These are phyloP conservation scores for Botryotinia calthae DNA, from an alignment of 2,329 filamentous ascomycete species.

Conservation along the genomic window DNA sequence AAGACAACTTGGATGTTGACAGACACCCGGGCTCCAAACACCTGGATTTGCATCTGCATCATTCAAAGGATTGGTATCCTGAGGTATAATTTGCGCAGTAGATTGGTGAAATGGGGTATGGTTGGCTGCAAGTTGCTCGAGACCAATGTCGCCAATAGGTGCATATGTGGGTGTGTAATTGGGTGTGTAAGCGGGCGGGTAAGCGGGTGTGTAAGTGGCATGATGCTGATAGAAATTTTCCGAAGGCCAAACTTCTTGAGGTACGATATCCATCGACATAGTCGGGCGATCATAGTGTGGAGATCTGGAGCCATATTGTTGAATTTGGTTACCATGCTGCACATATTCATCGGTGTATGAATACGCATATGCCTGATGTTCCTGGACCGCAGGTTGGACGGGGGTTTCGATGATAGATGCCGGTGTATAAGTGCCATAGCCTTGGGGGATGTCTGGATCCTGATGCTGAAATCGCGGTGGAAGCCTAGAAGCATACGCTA, in stretches of 20 bases:
- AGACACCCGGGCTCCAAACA: neutral
- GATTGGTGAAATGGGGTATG: neutral
- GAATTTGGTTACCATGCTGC: neutral
- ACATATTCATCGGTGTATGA: neutral
- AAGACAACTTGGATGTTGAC: neutral
- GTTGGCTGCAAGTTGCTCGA: neutral
- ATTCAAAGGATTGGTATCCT: neutral
- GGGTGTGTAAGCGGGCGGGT: neutral
- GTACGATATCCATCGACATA: neutral
- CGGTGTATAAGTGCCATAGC: neutral
- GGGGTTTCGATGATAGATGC: neutral
- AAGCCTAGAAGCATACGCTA: neutral
- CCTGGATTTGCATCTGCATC: neutral
- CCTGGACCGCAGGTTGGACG: neutral
- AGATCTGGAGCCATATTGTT: neutral
- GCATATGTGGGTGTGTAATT: neutral
- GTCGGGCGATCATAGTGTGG: neutral
- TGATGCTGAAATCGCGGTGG: neutral
- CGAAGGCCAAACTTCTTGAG: neutral
- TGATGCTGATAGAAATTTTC: neutral
- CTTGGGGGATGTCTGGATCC: neutral
- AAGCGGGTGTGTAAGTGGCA: neutral
- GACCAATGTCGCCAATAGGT: neutral
- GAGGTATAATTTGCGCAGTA: neutral
- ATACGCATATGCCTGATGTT: neutral